phyloP scores from a whole-genome alignment of 2,329 filamentous ascomycete species.

The Aspergillus alliaceus region DNA sequence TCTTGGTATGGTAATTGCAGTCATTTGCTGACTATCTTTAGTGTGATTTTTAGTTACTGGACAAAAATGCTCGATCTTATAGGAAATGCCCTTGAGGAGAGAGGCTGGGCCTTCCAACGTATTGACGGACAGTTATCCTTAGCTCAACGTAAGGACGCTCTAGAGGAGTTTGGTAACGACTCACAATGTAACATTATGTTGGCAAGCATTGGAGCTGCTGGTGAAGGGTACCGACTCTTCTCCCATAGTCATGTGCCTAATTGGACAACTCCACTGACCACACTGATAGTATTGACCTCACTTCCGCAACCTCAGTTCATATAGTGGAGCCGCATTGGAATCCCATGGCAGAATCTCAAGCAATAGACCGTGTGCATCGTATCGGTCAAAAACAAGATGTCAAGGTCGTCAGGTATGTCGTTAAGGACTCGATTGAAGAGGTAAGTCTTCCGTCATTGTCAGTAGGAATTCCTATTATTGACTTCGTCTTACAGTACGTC shows the following conservation, averaged over 20 bases:
- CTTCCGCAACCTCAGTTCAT: slow-evolving; percentile 15
- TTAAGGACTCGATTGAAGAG: slow-evolving; percentile 54
- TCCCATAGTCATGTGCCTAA: background rate
- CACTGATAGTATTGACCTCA: slow-evolving; percentile 8
- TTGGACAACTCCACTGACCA: background rate
- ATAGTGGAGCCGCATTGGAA: slow-evolving; percentile 96
- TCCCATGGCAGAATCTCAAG: slow-evolving; percentile 83
- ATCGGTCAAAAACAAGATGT: slow-evolving; percentile 79
- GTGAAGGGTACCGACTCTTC: slow-evolving; percentile 1
- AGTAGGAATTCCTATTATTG: background rate
- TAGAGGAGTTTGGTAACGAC: background rate
- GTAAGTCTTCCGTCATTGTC: slow-evolving; percentile 28
- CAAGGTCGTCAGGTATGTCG: slow-evolving; percentile 72
- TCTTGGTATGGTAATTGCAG: too few relatives aligned
- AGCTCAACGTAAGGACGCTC: background rate
- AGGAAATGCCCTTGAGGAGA: background rate
- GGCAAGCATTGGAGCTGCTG: slow-evolving; percentile 8
- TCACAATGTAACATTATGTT: slow-evolving; percentile 2
- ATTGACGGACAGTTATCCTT: slow-evolving; percentile 4
- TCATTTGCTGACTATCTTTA: background rate
- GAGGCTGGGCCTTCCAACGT: background rate
- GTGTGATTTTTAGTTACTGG: slow-evolving; percentile 9
- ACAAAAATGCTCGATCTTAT: slow-evolving; percentile 9
- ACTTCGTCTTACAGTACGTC: slow-evolving; percentile 1
- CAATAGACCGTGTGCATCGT: slow-evolving; percentile 81